Base-by-base conservation (phyloP, 2,329 filamentous ascomycete species). In the Neurospora sp. region DNA sequence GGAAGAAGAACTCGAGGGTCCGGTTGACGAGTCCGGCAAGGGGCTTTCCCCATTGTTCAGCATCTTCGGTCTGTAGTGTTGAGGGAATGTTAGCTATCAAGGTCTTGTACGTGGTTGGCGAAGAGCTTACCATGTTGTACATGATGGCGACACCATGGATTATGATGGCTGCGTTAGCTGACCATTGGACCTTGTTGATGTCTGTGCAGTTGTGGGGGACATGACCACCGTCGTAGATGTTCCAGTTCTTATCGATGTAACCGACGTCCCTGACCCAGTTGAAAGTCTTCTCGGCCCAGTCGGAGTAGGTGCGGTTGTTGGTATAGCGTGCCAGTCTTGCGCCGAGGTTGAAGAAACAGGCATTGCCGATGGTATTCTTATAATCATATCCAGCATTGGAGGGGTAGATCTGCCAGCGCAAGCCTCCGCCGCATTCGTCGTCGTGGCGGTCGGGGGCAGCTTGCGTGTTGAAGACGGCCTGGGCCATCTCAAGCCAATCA, bases 351-450 rank as follows among this genome's bases (percentile, higher is more conserved):
- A 83, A 80, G 72, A 82, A 81, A 69, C 77, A 74, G 17, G 78
- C 81, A 69, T 81, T 82, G 15, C 81, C 78, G 68, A 82, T 78
- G n/a, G 79, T 77, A 72, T 83, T 83, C 72, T 84, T 91, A 82
- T 91, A 90, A 73, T 85, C 81, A 77, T 89, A 91, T 10, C 89
- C 89, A 12, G 78, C 80, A 74, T 90, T 89, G 75, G 87, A 86
- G 0, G 82, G 77, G 74, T 85, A 88, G 62, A 91, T 87, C 79
- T 91, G 88, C 87, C 87, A 89, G 71, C 86, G 83, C 71, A 90
- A 75, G 8, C 88, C 88, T 23, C 78, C 78, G 70, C 86, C 87
- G 65, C 84, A 85, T 71, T 87, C 88, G 19, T 83, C 83, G 0
- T 79, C 79, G 8, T 83, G 83, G 75, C 92, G 88, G 81, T 90